phyloP scores from a whole-genome alignment of 257 asterid genomes.

The Ballota nigra region DNA sequence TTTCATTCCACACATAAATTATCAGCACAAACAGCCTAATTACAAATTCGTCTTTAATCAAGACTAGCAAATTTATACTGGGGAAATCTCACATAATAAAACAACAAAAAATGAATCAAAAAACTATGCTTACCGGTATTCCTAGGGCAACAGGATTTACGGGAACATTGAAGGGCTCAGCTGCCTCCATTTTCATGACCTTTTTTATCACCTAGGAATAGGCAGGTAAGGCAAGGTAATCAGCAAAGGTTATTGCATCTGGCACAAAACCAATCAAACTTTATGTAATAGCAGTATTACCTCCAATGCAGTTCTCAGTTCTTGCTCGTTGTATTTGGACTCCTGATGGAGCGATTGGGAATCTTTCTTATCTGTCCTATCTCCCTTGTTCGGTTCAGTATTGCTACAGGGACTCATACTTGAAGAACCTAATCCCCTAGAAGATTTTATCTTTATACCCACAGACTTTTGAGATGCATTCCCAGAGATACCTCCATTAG shows the following conservation, averaged over 20 bases:
- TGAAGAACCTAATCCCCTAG: conserved; percentile 68
- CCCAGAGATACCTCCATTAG: conserved; percentile 42
- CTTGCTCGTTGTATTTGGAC: conserved; percentile 62
- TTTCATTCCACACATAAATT: conserved; percentile 22
- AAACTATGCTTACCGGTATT: conserved; percentile 38
- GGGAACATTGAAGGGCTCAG: conserved; percentile 86
- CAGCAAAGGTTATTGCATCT: conserved; percentile 10
- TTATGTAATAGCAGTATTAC: conserved; percentile 36
- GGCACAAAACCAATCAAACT: not conserved
- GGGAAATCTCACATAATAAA: conserved; percentile 3
- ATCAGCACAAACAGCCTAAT: not conserved
- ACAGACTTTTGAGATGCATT: conserved; percentile 48
- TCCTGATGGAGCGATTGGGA: conserved; percentile 37
- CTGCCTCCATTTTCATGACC: conserved; percentile 96
- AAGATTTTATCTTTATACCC: conserved; percentile 73
- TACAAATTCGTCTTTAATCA: not conserved
- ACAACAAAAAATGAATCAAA: conserved; percentile 10
- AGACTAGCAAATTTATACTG: conserved; percentile 3
- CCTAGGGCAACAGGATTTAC: conserved; percentile 91
- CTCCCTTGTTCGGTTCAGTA: conserved; percentile 57
- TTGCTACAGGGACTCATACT: conserved; percentile 89
- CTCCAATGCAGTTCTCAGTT: conserved; percentile 76
- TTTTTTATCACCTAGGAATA: conserved; percentile 70
- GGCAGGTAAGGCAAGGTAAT: conserved; percentile 14
- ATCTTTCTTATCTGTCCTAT: conserved; percentile 57